Evolutionary conservation across 805 yeast genomes (phyloP).

Genomic region (Candida nanaspora): DNA sequence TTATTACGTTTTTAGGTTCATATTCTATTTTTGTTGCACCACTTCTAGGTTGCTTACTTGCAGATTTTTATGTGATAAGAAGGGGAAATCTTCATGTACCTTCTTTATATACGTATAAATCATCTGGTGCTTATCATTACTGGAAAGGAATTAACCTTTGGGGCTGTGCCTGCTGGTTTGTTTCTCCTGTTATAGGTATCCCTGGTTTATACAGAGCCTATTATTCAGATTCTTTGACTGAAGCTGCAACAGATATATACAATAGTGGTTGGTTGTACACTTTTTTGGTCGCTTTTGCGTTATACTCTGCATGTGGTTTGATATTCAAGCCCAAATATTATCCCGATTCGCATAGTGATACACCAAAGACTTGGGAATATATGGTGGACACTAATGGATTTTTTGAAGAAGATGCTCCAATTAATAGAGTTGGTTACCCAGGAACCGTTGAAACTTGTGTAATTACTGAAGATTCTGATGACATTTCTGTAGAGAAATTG

Average conservation of each 20-base stretch:
- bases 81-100: constrained; percentile 15
- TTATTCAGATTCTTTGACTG: constrained; percentile 9
- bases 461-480: constrained; percentile 3
- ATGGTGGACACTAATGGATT: constrained; percentile 15
- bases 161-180: constrained; percentile 13
- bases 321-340: constrained; percentile 13
- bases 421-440: constrained; percentile 17
- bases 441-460: constrained; percentile 8
- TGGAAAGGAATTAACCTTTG: constrained; percentile 10
- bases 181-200: constrained; percentile 17
- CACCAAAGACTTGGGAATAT: constrained; percentile 16
- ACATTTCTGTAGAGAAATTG: constrained; percentile 6
- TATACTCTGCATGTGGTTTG: constrained; percentile 9
- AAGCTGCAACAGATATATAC: constrained; percentile 14
- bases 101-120: constrained; percentile 10
- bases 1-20: constrained; percentile 14
- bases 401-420: constrained; percentile 18
- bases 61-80: constrained; percentile 14
- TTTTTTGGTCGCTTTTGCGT: constrained; percentile 9
- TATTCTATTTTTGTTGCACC: constrained; percentile 18
- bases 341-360: constrained; percentile 13
- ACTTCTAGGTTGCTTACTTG: constrained; percentile 11
- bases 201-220: constrained; percentile 23
- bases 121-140: constrained; percentile 11
- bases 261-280: constrained; percentile 20